Evolutionary conservation across 352 stramenopile species (phyloP).

Genomic region (Phytopythium oedochilum): DNA sequence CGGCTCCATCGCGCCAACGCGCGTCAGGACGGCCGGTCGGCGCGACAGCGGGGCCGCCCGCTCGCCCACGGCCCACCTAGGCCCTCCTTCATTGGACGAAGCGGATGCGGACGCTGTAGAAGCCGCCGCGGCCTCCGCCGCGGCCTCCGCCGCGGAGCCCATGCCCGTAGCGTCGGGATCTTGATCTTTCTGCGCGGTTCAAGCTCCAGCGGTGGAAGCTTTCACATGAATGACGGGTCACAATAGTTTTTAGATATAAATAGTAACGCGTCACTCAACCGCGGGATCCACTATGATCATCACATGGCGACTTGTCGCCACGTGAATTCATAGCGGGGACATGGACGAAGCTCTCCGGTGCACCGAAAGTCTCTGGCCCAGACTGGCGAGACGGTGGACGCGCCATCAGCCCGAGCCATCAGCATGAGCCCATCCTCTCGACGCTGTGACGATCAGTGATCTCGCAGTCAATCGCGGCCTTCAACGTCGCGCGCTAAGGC

Average conservation of each 20-base stretch:
- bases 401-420: too few relatives aligned
- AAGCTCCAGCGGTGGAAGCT: background rate
- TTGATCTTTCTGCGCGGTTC: background rate
- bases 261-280: background rate
- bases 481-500: too few relatives aligned
- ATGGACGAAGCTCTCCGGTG: too few relatives aligned
- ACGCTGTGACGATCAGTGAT: too few relatives aligned
- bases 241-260: background rate
- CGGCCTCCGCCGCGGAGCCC: slow-evolving; percentile 1
- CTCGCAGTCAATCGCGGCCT: too few relatives aligned
- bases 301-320: background rate
- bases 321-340: slow-evolving; percentile 1
- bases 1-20: slow-evolving; percentile 22
- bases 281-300: slow-evolving; percentile 1
- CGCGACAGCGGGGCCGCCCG: slow-evolving; percentile 23
- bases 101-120: background rate
- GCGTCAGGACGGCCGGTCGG: slow-evolving; percentile 13
- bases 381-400: too few relatives aligned
- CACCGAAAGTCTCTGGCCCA: too few relatives aligned
- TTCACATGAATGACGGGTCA: background rate
- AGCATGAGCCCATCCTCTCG: too few relatives aligned
- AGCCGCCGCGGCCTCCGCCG: background rate
- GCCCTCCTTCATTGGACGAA: background rate
- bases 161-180: background rate
- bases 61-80: slow-evolving; percentile 36